Base-by-base conservation (phyloP, 164 flowering plant species). In the Vitis rotundifolia region DNA sequence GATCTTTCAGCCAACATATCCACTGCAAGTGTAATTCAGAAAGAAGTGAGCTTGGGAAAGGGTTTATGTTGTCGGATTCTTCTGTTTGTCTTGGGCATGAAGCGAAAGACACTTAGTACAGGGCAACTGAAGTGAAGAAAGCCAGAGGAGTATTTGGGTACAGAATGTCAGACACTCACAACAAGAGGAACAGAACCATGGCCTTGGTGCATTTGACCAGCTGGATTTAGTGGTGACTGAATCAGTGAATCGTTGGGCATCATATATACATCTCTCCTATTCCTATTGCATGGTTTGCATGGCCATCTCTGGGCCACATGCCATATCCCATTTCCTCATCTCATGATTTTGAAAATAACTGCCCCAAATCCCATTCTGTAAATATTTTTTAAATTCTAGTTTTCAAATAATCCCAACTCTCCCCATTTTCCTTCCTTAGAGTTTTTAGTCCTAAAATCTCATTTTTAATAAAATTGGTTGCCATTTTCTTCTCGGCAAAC, bases 181-280 rank as follows among this genome's bases (percentile, higher is more conserved):
- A 74, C 77, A 85, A 77, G 79, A 85, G 97, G 69, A 85, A 89
- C 68, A 86, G 75, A 49, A 91, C 97, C 0, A 91, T 91, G 94
- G 97, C 9, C 85, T 85, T 14, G 91, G 94, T 54, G 97, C 89
- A 77, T 59, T 77, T 52, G 91, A 86, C 57, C 94, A 84, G 70
- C 79, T 91, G 49, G 92, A 88, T 77, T 71, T 86, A 16, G 73
- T 85, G 80, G 89, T 81, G 61, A 78, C 89, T 4, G 97, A 91
- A 72, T 88, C 94, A 22, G 81, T 91, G 3, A 84, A 89, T 44
- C 86, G 97, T 2, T 91, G 97, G 97, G 88, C 91, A 12, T 91
- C 97, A n/a, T 89, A 92, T 81, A 87, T 92, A 1, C 74, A 83
- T 78, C 79, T 89, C 61, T 78, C 89, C 0, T n/a, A n/a, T n/a